Base-by-base conservation (phyloP, 306 rosid genomes). In the Cyamopsis tetragonoloba region DNA sequence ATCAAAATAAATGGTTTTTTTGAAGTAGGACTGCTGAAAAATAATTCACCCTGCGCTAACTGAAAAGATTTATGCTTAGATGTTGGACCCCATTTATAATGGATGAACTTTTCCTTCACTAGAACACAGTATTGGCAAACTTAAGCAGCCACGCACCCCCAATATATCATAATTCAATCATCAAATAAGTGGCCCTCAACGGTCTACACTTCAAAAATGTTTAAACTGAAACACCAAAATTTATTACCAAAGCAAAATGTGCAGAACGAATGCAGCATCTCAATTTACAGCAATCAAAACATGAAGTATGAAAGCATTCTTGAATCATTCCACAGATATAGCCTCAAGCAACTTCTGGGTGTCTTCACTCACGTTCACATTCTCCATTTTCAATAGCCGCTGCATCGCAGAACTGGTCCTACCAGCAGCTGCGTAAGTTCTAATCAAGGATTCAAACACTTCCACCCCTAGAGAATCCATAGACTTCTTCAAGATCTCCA, bases 381-480 rank as follows among this genome's bases (percentile, higher is more conserved):
- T 84, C 77, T 89, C 99, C 99, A 93, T 93, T 82, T 85, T 88
- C 81, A 93, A 67, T 47, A 90, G 66, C 3, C 81, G 88, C 1
- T 41, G 86, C 80, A 89, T 70, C 4, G 79, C 59, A 11, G 83
- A 67, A 61, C 78, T 88, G 23, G 72, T 86, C 81, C 77, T 88
- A 57, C 95, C 97, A 9, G 99, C 86, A 44, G 87, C 86, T 4
- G 84, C 79, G 1, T 93, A 88, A 37, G 91, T 88, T 85, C 95
- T 89, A 63, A 89, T 86, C 67, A 93, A 67, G 60, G 90, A 78
- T 63, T 93, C 96, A 73, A 93, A 85, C 59, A 88, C 91, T 54
- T 85, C 85, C 1, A 57, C 54, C 32, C 81, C 86, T 15, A 76
- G 32, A 4, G 77, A 78, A 68, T 86, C 88, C 71, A 47, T 59